Base-by-base conservation (phyloP, 768 basidiomycete genomes). In the Suillus ampliporus region DNA sequence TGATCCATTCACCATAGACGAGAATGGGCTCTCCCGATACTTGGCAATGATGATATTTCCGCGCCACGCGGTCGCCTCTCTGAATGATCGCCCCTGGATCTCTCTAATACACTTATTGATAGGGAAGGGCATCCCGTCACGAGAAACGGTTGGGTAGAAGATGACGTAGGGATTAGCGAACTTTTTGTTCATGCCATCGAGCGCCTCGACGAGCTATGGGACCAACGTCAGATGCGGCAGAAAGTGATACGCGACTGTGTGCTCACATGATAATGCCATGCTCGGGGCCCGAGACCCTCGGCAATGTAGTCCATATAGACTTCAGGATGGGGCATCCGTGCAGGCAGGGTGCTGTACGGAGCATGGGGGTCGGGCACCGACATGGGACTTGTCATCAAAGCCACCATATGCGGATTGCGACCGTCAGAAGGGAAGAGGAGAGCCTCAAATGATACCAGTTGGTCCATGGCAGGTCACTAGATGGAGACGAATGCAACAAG, bases 261-360 rank as follows among this genome's bases (percentile, higher is more conserved):
- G 50, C 80, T 68, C 65, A 91, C 91, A 77, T 89, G 85, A 73
- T 86, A 90, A 69, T 84, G 84, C 91, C 91, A 93, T 17, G 87
- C 84, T 61, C 86, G 83, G 19, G 85, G 76, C 37, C 87, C 88
- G 63, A 85, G 80, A 58, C 85, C 83, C 76, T 92, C 90, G 70
- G 89, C 90, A 68, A 94, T 87, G 75, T 89, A 90, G 76, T 93
- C 90, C 91, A 94, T 94, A 71, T 90, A 86, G 46, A 91, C 84
- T 74, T 93, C 91, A 13, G 92, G 92, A 73, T 94, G 92, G 0
- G 92, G 92, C 80, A 91, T 84, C 58, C 88, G 86, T 51, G 86
- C 77, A 37, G 82, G 82, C 34, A 81, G 75, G 60, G 77, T 72
- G 48, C 79, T 80, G 59, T 82, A 82, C 13, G 80, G 74, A 15